Evolutionary conservation across 1,139 yeast species (phyloP), one percentile per base, ranked within the genome.

Genomic region (Hanseniaspora gamundiae): DNA sequence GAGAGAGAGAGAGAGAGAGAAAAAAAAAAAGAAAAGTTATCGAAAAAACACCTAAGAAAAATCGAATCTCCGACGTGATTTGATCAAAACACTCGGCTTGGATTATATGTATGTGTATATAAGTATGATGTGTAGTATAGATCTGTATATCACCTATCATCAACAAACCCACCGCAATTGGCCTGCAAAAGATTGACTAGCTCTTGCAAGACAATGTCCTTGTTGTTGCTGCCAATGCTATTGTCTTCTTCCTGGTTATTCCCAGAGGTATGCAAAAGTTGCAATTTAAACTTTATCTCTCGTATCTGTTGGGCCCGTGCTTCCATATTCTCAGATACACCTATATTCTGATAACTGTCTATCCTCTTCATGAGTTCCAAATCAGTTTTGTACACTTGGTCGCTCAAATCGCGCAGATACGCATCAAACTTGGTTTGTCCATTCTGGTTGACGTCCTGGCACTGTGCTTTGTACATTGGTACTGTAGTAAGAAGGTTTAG

Each of bases 81-180:
- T n/a, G n/a, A n/a, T n/a, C n/a, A n/a, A n/a, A n/a, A n/a, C n/a
- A n/a, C n/a, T n/a, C 45, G 67, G 93, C 41, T 69, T 87, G 44
- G 69, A 72, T 47, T 93, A 83, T 59, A 83, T 91, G 94, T 98
- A 98, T 1, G 75, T 76, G 51, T 93, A 91, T 60, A 83, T 88
- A 48, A 98, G 99, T 9, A 96, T 88, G 1, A 66, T 88, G 45
- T 88, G 88, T 59, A 97, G 88, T 9, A 72, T 97, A 44, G 91
- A 87, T 47, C 64, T 59, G 43, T 58, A 57, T 40, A 50, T n/a
- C n/a, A 24, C 26, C 13, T 5, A 29, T n/a, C 33, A 7, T 29
- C 33, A 29, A 29, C 14, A 29, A 29, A 10, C 14, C 35, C 17
- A n/a, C 35, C 35, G 17, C 14, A 16, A 30, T 30, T 30, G 17